A percentile compares a stretch with the other conserved stretches of the same genome.
Evolutionary conservation across 352 stramenopile genomes (phyloP).

Genomic region (Phytopythium cucurbitacearum): DNA sequence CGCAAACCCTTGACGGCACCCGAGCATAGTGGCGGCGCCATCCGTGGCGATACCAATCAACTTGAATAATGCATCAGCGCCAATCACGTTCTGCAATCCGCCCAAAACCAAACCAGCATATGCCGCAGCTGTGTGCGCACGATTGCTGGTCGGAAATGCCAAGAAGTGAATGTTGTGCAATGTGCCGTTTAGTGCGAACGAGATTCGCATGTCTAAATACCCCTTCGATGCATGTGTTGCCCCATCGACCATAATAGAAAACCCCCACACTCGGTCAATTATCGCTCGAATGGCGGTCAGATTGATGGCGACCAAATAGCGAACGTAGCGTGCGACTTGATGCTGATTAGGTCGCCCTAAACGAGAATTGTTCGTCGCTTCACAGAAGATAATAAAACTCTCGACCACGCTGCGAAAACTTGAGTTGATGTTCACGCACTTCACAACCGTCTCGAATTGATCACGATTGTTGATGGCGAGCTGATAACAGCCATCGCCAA

Average conservation of each 20-base stretch:
- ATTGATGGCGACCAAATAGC: constrained; percentile 7
- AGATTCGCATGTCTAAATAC: constrained; percentile 6
- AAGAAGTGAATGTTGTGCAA: constrained; percentile 6
- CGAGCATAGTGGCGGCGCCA: constrained; percentile 7
- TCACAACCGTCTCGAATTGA: too few species aligned
- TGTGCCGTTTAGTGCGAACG: background rate
- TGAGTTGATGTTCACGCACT: too few species aligned
- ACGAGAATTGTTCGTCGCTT: too few species aligned
- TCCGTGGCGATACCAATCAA: constrained; percentile 5
- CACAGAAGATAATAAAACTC: too few species aligned
- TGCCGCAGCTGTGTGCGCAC: background rate
- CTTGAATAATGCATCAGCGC: background rate
- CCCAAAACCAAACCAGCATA: constrained; percentile 4
- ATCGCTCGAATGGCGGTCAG: background rate
- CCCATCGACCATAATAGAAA: constrained; percentile 6
- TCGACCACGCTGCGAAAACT: too few species aligned
- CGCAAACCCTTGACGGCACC: constrained; percentile 4
- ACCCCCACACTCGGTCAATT: constrained; percentile 2
- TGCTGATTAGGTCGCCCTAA: constrained; percentile 1
- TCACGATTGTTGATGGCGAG: too few species aligned
- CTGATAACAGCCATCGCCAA: too few species aligned
- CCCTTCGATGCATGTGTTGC: constrained; percentile 4
- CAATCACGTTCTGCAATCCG: background rate
- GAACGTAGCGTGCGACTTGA: background rate
- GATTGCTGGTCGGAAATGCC: constrained; percentile 4